phyloP scores from a whole-genome alignment of 805 yeast species.

The Lachancea meyersii region DNA sequence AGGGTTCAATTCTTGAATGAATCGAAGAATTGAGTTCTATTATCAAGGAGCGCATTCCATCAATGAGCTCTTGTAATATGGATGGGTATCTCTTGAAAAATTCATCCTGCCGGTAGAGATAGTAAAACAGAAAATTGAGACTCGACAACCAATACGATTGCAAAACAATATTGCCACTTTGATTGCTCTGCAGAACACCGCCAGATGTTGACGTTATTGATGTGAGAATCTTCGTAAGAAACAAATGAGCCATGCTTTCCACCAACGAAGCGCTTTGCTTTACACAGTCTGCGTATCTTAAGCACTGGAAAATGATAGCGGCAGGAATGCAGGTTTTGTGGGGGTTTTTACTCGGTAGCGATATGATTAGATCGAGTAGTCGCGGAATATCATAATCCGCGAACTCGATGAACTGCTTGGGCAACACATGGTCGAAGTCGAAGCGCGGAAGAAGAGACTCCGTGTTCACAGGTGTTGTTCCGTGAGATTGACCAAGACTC shows the following conservation, averaged over 20 bases:
- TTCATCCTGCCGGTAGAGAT: conserved; percentile 59
- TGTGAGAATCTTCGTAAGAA: conserved; percentile 55
- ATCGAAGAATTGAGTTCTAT: conserved; percentile 63
- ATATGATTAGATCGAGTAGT: conserved; percentile 55
- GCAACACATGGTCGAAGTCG: conserved; percentile 49
- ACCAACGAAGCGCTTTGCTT: conserved; percentile 51
- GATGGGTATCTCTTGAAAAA: conserved; percentile 51
- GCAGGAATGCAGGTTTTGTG: conserved; percentile 53
- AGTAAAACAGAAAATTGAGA: conserved; percentile 69
- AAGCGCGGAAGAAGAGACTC: conserved; percentile 27
- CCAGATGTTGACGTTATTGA: conserved; percentile 58
- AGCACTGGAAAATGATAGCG: conserved; percentile 58
- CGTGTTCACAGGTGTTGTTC: conserved; percentile 18
- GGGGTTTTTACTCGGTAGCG: conserved; percentile 50
- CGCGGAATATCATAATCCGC: conserved; percentile 67
- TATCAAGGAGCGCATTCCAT: conserved; percentile 51
- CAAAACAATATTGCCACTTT: conserved; percentile 54
- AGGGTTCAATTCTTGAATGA: conserved; percentile 49
- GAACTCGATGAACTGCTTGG: conserved; percentile 57
- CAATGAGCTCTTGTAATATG: conserved; percentile 52
- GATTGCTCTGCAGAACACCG: conserved; percentile 33
- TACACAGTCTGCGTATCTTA: conserved; percentile 60
- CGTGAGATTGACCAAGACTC: conserved; percentile 17
- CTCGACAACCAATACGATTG: conserved; percentile 88
- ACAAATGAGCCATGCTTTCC: conserved; percentile 52